Base-by-base conservation (phyloP, 2,329 filamentous ascomycete genomes). In the Hymenotorrendiella dingleyae region DNA sequence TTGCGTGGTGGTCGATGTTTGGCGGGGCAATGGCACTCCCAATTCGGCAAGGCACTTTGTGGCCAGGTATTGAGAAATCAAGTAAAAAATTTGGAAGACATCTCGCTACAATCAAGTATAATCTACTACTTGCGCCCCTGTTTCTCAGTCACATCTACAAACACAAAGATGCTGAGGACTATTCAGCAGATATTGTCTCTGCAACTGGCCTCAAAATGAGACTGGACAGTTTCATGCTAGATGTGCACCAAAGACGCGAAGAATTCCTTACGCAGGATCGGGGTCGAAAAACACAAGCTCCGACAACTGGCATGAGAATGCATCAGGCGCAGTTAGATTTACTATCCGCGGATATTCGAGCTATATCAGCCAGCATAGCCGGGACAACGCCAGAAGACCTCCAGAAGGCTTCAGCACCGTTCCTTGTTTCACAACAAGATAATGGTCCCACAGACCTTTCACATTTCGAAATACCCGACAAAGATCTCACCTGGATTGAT, bases 31-130 rank as follows among this genome's bases (percentile, higher is more conserved):
- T 97, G 82, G 94, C 91, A 9, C 72, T 98, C 21, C 94, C 93
- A 9, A 84, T 98, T 44, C 86, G 93, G 1, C 94, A 98, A 67
- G 93, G 93, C 12, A 76, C 78, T 35, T 73, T 98, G 3, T 98
- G 90, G 81, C 91, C 90, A 5, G 89, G 88, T 0, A 77, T 89
- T 19, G 93, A 96, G 55, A 96, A 95, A 70, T 93, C 88, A 34
- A 96, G 88, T 71, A 98, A 98, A 68, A 98, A 98, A 62, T 98
- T 98, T 62, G 91, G 91, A 11, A 80, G 93, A 37, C 94, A 98
- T 65, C 70, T 98, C 48, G 91, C 89, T n/a, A 98, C 94, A 7
- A 90, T 98, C 71, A 98, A 98, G 70, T 97, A 97, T 68, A 96
- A 91, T 49, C 69, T 98, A 17, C 74, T 97, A 3, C 71, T 98